Evolutionary conservation across 2,329 filamentous ascomycete genomes (phyloP).

Genomic region (Exophiala sideris): DNA sequence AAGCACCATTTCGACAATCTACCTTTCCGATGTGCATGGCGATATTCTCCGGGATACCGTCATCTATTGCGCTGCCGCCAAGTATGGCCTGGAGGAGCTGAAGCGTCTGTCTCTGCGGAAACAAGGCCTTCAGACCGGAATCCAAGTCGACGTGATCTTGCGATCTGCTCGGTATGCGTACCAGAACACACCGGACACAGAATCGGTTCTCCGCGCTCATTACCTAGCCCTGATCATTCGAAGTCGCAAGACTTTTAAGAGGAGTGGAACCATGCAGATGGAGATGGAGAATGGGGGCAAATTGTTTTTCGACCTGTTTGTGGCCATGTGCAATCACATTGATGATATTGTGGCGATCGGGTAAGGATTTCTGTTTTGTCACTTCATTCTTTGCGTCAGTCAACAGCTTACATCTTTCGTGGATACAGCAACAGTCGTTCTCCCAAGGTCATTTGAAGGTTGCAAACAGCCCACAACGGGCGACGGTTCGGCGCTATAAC

Average conservation of each 20-base stretch:
- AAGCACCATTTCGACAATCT: slow-evolving; percentile 72
- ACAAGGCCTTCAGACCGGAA: slow-evolving; percentile 88
- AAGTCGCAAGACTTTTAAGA: slow-evolving; percentile 95
- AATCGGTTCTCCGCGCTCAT: slow-evolving; percentile 90
- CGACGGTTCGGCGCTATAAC: slow-evolving; percentile 35
- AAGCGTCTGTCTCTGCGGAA: slow-evolving; percentile 89
- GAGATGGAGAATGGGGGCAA: slow-evolving; percentile 95
- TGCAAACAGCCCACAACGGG: slow-evolving; percentile 28
- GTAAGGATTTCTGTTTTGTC: slow-evolving; percentile 47
- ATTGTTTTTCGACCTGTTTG: slow-evolving; percentile 97
- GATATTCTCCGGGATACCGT: slow-evolving; percentile 86
- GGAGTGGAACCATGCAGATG: slow-evolving; percentile 96
- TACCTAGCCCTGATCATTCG: slow-evolving; percentile 97
- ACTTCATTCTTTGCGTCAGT: slow-evolving; percentile 12
- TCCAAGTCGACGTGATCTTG: slow-evolving; percentile 87
- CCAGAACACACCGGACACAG: slow-evolving; percentile 87
- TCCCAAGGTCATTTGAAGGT: slow-evolving; percentile 52
- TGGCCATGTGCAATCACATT: slow-evolving; percentile 96
- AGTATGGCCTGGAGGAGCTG: slow-evolving; percentile 87
- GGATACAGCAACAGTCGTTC: slow-evolving; percentile 49
- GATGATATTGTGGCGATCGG: slow-evolving; percentile 89
- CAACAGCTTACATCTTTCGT: slow-evolving; percentile 25
- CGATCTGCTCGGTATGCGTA: slow-evolving; percentile 93
- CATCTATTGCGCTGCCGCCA: slow-evolving; percentile 86
- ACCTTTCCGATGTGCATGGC: slow-evolving; percentile 69